Evolutionary conservation across 176 grass and related monocot species (phyloP), one percentile per base, ranked within the genome.

Genomic region (Ensete ventricosum): DNA sequence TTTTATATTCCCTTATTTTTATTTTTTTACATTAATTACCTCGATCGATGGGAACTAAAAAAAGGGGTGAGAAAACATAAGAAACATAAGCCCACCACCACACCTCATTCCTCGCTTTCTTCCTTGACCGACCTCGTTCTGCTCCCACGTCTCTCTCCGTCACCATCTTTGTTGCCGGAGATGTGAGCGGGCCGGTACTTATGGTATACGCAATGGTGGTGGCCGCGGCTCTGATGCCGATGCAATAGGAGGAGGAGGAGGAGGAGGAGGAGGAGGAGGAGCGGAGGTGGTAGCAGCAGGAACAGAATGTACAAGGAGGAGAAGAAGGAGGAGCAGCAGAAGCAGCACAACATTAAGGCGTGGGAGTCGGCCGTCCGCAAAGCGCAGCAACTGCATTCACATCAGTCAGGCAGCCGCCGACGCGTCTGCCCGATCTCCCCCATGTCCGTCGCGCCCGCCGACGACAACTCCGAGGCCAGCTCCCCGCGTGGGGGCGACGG

Each of bases 331-430:
- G 14, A 71, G 19, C 69, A 25, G 62, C 5, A 24, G 63, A 11
- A 71, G 69, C 69, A 71, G 50, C 34, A 71, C 48, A 51, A 34
- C 24, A 24, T 3, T 22, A 75, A 75, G 26, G 53, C 73, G 25
- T 75, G 73, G 73, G 54, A 75, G 73, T 75, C 73, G 52, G 43
- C 26, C 25, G 73, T 60, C 52, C 26, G 54, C 54, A 75, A 59
- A 26, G 16, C 54, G 26, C 67, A 69, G 67, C 67, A 69, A 29
- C 67, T 48, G 67, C 34, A 43, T 43, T 43, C 34, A 43, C 34
- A 43, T 43, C 34, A 43, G 34, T 43, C 34, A 11, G 67, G 67
- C 26, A 62, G 20, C 57, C 67, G 67, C 26, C 67, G 67, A 24
- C 67, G 34, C 5, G 25, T 27, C 13, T 69, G 25, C 67, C 9